phyloP scores from a whole-genome alignment of 495 filamentous ascomycete species.

The Penicillium goetzii region DNA sequence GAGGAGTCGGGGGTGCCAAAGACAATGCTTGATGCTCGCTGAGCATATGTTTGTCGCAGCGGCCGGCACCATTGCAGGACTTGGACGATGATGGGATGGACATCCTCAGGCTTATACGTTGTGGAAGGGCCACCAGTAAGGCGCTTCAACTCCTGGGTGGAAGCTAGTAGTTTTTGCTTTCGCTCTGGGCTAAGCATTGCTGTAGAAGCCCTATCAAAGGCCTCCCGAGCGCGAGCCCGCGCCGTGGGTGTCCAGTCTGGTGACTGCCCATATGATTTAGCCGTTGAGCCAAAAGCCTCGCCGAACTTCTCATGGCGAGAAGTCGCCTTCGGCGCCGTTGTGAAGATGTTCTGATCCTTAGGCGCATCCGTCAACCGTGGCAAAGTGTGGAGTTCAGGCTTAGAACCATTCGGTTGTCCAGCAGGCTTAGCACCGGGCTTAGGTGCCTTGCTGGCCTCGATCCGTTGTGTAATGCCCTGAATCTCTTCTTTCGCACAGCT shows the following conservation, averaged over 20 bases:
- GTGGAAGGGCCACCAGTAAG: constrained; percentile 39
- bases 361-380: constrained; percentile 56
- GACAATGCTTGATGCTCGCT: constrained; percentile 62
- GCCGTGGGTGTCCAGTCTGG: constrained; percentile 52
- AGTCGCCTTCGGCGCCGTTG: constrained; percentile 47
- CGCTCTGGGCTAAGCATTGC: constrained; percentile 47
- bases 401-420: constrained; percentile 31
- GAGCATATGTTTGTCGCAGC: constrained; percentile 71
- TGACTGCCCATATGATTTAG: constrained; percentile 63
- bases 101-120: constrained; percentile 40
- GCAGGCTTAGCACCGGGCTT: constrained; percentile 36
- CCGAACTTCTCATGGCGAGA: constrained; percentile 55
- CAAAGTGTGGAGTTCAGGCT: constrained; percentile 48
- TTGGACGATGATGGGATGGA: constrained; percentile 44
- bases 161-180: constrained; percentile 44
- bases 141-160: constrained; percentile 44
- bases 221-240: constrained; percentile 47
- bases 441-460: constrained; percentile 61
- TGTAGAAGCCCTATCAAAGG: constrained; percentile 47
- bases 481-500: constrained; percentile 67
- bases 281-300: constrained; percentile 55
- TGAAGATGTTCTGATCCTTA: constrained; percentile 64
- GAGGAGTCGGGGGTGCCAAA: constrained; percentile 70
- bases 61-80: constrained; percentile 60
- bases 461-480: constrained; percentile 63